These are phyloP conservation scores for Tuber microsphaerosporum DNA, from an alignment of 495 filamentous ascomycete genomes.

Conservation along the genomic window DNA sequence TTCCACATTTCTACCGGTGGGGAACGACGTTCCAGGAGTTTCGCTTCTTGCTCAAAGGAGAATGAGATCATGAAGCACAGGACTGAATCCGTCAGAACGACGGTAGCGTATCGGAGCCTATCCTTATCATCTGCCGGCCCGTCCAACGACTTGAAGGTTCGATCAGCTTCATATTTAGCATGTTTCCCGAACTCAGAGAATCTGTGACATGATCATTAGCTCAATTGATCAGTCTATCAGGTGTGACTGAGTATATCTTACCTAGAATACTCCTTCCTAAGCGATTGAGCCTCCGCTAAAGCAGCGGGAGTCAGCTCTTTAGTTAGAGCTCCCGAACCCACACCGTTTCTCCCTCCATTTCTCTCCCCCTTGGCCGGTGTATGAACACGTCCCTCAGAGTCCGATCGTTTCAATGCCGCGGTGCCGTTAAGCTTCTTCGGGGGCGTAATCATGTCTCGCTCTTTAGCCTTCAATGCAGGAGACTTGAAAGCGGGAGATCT, in stretches of 20 bases:
- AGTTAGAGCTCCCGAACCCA: not conserved
- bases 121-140: conserved; percentile 21
- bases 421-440: conserved; percentile 39
- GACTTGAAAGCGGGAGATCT: conserved; percentile 39
- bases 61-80: conserved; percentile 41
- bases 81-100: conserved; percentile 34
- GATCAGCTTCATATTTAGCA: conserved; percentile 38
- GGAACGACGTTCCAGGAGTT: conserved; percentile 25
- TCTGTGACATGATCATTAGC: conserved; percentile 18
- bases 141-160: conserved; percentile 22
- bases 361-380: conserved; percentile 35
- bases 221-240: not conserved
- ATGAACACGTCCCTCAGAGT: conserved; percentile 29
- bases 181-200: conserved; percentile 34
- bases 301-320: conserved; percentile 26
- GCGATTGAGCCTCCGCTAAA: conserved; percentile 17
- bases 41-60: conserved; percentile 33
- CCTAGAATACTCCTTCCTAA: conserved; percentile 33
- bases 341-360: conserved; percentile 29
- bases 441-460: conserved; percentile 34
- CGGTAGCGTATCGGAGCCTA: conserved; percentile 26
- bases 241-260: conserved; percentile 8
- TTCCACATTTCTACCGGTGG: conserved; percentile 34
- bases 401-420: conserved; percentile 30
- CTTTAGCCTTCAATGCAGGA: conserved; percentile 34